Evolutionary conservation across 148 eudicot genomes (phyloP).

Genomic region (Linanthus parryae): DNA sequence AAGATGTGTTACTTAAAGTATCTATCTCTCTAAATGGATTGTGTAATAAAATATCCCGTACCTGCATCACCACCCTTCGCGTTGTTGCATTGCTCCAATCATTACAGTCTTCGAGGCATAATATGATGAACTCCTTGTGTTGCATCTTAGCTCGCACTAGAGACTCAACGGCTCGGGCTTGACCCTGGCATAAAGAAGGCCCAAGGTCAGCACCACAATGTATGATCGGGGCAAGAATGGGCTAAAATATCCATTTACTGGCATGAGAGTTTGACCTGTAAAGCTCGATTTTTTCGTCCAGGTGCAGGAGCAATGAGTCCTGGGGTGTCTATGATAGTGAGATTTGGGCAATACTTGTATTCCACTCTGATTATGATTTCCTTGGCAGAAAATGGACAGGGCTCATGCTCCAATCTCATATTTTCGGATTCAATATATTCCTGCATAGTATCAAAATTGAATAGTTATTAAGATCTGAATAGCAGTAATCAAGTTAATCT

Average conservation of each 20-base stretch:
- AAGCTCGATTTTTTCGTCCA: constrained; percentile 64
- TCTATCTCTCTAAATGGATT: too few species aligned
- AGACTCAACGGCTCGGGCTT: constrained; percentile 92
- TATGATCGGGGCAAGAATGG: constrained; percentile 5
- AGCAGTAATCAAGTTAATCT: neutral
- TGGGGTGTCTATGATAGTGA: constrained; percentile 96
- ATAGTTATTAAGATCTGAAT: constrained; percentile 2
- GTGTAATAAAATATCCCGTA: constrained; percentile 22
- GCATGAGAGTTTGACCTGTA: constrained; percentile 51
- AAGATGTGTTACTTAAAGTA: too few species aligned
- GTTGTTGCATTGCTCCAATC: constrained; percentile 99
- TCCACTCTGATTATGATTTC: constrained; percentile 86
- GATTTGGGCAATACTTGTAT: constrained; percentile 91
- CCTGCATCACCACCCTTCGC: constrained; percentile 97
- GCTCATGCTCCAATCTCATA: constrained; percentile 80
- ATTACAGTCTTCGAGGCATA: constrained; percentile 96
- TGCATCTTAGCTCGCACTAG: constrained; percentile 98
- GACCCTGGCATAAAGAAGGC: constrained; percentile 40
- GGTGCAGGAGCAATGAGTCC: constrained; percentile 99
- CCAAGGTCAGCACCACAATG: constrained; percentile 4
- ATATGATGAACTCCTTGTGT: constrained; percentile 83
- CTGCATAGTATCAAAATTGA: constrained; percentile 25
- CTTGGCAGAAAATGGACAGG: constrained; percentile 87
- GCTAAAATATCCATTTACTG: neutral
- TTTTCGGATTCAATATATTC: constrained; percentile 96